These are phyloP conservation scores for Cercospora sp. DNA, from an alignment of 2,329 filamentous ascomycete genomes.

Conservation along the genomic window DNA sequence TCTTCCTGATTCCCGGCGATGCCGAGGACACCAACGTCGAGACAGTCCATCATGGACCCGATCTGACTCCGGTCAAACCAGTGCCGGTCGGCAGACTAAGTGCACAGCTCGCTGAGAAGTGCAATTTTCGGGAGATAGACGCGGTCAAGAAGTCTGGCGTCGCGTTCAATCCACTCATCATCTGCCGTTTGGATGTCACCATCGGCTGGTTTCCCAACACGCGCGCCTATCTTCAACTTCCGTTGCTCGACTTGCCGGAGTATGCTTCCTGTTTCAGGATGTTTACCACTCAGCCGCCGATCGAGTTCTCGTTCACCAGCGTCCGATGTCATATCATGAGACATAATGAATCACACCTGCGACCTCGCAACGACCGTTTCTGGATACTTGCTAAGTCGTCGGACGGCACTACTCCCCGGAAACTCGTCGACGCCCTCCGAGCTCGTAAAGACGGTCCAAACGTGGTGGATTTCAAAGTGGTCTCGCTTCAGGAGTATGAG, in stretches of 20 bases:
- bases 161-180: not conserved
- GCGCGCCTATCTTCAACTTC: too few relatives aligned
- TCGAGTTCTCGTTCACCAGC: not conserved
- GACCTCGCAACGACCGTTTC: too few relatives aligned
- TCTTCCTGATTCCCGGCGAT: not conserved
- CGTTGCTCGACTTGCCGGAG: not conserved
- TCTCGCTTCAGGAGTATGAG: too few relatives aligned
- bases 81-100: not conserved
- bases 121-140: not conserved
- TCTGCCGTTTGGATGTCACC: not conserved
- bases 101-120: not conserved
- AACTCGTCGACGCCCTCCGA: too few relatives aligned
- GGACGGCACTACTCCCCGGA: too few relatives aligned
- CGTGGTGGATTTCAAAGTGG: too few relatives aligned
- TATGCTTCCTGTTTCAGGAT: not conserved
- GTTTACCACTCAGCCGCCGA: not conserved
- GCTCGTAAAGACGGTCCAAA: too few relatives aligned
- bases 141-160: not conserved
- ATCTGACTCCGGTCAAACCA: not conserved
- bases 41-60: not conserved
- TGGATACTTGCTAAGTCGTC: too few relatives aligned
- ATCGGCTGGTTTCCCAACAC: not conserved
- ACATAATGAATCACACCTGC: too few relatives aligned
- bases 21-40: not conserved
- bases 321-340: too few relatives aligned